Evolutionary conservation across 225 moss, liverwort and hornwort genomes (phyloP).

Genomic region (Polytrichum formosum): DNA sequence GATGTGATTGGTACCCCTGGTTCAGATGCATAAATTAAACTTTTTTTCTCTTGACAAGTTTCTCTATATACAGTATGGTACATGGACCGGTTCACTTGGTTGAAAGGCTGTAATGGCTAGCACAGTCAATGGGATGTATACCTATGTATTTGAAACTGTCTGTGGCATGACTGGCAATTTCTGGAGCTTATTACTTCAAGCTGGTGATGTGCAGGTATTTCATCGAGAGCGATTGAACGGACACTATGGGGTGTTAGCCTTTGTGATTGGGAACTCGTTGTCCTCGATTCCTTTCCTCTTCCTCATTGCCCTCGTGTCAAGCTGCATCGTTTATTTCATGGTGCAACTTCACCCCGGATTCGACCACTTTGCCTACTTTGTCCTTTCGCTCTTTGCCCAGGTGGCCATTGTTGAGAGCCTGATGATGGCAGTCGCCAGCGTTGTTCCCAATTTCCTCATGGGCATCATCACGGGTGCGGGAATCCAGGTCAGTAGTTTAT

Average conservation of each 20-base stretch:
- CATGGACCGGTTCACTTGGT: no score
- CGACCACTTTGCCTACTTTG: slow-evolving; percentile 57
- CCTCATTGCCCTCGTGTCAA: slow-evolving; percentile 59
- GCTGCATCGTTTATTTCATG: slow-evolving; percentile 75
- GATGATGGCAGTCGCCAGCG: slow-evolving; percentile 88
- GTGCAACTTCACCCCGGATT: slow-evolving; percentile 60
- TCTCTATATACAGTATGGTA: no score
- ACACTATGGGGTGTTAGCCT: slow-evolving; percentile 79
- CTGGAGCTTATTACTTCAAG: no score
- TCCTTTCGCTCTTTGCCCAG: slow-evolving; percentile 62
- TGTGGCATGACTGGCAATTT: no score
- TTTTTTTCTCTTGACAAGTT: no score
- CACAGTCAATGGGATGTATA: no score
- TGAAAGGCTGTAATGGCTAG: no score
- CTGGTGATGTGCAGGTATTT: slow-evolving; percentile 56
- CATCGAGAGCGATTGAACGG: slow-evolving; percentile 77
- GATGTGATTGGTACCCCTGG: no score
- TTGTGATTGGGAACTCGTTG: slow-evolving; percentile 72
- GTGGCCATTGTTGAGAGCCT: slow-evolving; percentile 78
- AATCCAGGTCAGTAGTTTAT: slow-evolving; percentile 52
- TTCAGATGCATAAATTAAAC: no score
- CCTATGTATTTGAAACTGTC: no score
- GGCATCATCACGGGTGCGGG: slow-evolving; percentile 86
- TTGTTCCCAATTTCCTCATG: slow-evolving; percentile 95
- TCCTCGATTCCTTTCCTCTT: slow-evolving; percentile 78